Evolutionary conservation across 176 grass and related monocot genomes (phyloP).

Genomic region (Rhynchospora pubera): DNA sequence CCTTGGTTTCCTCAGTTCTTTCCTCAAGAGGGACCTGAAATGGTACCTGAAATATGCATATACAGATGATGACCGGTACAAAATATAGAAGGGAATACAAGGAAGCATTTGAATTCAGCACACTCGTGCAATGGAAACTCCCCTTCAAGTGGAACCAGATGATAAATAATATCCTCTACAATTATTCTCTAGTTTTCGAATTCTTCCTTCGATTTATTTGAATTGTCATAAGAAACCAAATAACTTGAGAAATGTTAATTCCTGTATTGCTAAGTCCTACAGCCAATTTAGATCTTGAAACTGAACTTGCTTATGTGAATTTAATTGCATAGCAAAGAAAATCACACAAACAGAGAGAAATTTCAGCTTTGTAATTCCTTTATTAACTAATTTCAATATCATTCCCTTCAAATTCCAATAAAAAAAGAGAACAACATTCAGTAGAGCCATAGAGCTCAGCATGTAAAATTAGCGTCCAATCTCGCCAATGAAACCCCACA

Average conservation of each 20-base stretch:
- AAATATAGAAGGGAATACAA: background rate
- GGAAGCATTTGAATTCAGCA: background rate
- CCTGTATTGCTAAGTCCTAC: background rate
- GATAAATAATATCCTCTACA: background rate
- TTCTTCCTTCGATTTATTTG: background rate
- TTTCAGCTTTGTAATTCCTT: background rate
- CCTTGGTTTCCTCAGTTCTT: too few species aligned
- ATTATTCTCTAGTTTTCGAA: background rate
- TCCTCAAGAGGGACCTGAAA: conserved; percentile 99
- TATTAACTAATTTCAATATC: background rate
- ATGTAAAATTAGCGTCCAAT: background rate
- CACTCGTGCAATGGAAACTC: background rate
- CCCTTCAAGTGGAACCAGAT: background rate
- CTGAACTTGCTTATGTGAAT: background rate
- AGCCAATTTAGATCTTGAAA: background rate
- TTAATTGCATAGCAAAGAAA: background rate
- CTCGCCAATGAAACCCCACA: background rate
- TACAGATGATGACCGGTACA: background rate
- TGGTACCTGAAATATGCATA: conserved; percentile 62
- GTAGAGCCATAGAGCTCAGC: background rate
- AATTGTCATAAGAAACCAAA: background rate
- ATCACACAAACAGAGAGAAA: background rate
- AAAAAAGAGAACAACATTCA: background rate
- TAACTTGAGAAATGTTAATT: background rate
- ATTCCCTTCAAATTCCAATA: background rate